A percentile compares a stretch with the other conserved stretches of the same genome.
Conservation (phyloP, 2,329 filamentous ascomycete genomes). For the Colletotrichum siamense region DNA sequence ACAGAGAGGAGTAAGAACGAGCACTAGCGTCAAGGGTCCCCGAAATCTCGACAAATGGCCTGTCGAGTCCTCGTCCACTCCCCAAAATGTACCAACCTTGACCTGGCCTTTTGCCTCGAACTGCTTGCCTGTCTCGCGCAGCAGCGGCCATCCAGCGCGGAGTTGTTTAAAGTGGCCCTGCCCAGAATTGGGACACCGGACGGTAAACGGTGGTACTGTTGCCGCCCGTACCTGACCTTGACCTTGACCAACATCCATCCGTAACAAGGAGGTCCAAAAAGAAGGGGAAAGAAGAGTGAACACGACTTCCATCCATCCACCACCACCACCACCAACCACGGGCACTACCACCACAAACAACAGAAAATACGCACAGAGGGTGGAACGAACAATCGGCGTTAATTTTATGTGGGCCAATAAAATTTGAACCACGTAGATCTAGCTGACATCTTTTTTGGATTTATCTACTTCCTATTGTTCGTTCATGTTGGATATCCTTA, state of each 20-base stretch:
- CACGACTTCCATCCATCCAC: background rate
- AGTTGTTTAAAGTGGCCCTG: too few relatives aligned
- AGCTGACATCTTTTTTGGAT: background rate
- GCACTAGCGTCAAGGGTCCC: conserved; percentile 9
- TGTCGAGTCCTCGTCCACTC: background rate
- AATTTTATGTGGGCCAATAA: conserved; percentile 12
- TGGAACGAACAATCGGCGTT: background rate
- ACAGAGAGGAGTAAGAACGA: background rate
- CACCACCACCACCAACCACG: background rate
- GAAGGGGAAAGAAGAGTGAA: too few relatives aligned
- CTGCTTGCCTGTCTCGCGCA: background rate
- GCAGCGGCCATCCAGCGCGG: background rate
- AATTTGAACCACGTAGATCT: conserved; percentile 13
- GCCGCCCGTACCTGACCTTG: background rate
- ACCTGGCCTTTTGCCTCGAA: background rate
- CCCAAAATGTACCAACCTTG: conserved; percentile 5
- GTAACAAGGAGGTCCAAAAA: background rate
- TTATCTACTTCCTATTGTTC: background rate
- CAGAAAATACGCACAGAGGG: background rate
- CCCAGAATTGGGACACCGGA: background rate
- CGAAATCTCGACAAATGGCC: background rate
- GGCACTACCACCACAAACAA: background rate
- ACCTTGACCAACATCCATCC: background rate
- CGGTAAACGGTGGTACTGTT: background rate
- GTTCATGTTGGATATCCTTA: background rate